Evolutionary conservation across 1,284 basidiomycete species (phyloP), one percentile per base, ranked within the genome.

Genomic region (Rugosomyces carneus): DNA sequence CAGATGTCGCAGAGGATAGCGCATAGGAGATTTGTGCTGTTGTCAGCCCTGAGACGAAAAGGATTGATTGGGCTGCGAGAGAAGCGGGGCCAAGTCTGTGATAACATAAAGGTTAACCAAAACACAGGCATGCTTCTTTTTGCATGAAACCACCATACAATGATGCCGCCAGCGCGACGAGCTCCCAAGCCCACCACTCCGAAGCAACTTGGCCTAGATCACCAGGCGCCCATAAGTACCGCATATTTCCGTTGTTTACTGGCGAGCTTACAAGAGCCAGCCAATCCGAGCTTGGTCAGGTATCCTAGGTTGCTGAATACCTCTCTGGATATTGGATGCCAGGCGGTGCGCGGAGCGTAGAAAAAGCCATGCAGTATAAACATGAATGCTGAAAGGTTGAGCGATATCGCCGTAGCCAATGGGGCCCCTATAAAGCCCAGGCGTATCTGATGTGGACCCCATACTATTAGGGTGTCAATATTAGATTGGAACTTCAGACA

Each of bases 351-450:
- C 0, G 91, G 86, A 0, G 85, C 84, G 52, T 81, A 82, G 57
- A 81, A 80, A 8, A 88, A 51, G 10, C 84, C 87, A 59, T 93
- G 95, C n/a, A 74, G 45, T 31, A 90, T 62, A 1, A 82, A 86
- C 37, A 81, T 60, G 31, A 87, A 35, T 8, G 82, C 78, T 48
- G 93, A 85, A 24, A 95, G 70, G 65, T 93, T 95, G 71, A 92
- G 91, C 2, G 88, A 89, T 49, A 95, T 75, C 0, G 89, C 87
- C 0, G 90, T 92, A 0, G 94, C 89, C 29, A 97, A 73, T 0
- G 95, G 94, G 1, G 94, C 94, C 7, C 95, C 95, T 48, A 93
- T 81, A 65, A 93, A 99, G 6, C 95, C 95, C 1, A 98, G 70
- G 13, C 88, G 72, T 44, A 93, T 65, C 2, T 78, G 67, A 23